phyloP scores from a whole-genome alignment of 2,329 filamentous ascomycete genomes.

The Ceratocystis eucalypticola region DNA sequence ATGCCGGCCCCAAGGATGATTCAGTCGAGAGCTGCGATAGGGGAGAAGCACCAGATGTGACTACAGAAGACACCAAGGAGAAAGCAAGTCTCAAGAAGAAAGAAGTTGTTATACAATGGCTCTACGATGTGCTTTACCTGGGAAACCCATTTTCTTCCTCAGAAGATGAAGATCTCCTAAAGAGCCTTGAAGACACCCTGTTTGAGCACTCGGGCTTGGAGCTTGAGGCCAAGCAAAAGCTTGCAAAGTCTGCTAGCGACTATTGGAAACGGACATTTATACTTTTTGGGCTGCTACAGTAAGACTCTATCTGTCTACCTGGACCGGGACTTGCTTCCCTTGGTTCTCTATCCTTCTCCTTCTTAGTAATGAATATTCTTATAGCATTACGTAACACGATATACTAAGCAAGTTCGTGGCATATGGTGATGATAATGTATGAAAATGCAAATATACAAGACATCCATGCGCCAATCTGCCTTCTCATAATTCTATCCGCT shows the following conservation, averaged over 20 bases:
- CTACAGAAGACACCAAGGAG: slow-evolving; percentile 13
- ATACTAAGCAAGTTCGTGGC: neutral
- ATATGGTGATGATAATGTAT: slow-evolving; percentile 1
- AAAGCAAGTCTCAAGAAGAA: neutral
- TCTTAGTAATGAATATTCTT: neutral
- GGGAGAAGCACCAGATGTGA: slow-evolving; percentile 10
- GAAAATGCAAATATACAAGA: slow-evolving; percentile 11
- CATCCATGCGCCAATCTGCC: slow-evolving; percentile 1
- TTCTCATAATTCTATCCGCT: neutral
- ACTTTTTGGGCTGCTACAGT: slow-evolving; percentile 63
- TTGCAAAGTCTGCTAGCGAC: slow-evolving; percentile 49
- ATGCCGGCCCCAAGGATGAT: neutral
- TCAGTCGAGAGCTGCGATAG: neutral
- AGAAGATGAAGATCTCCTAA: slow-evolving; percentile 26
- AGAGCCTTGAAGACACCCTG: slow-evolving; percentile 35
- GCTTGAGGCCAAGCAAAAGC: slow-evolving; percentile 28
- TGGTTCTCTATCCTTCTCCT: neutral
- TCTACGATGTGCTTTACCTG: slow-evolving; percentile 46
- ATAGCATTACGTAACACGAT: neutral
- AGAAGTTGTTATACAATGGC: slow-evolving; percentile 45
- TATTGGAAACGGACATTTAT: slow-evolving; percentile 76
- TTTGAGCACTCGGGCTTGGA: slow-evolving; percentile 36
- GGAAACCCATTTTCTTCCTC: slow-evolving; percentile 32
- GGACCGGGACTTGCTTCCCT: neutral
- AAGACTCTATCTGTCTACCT: neutral